Evolutionary conservation across 208 protist species (phyloP), one percentile per base, ranked within the genome.

Genomic region (Porcisia deanei): DNA sequence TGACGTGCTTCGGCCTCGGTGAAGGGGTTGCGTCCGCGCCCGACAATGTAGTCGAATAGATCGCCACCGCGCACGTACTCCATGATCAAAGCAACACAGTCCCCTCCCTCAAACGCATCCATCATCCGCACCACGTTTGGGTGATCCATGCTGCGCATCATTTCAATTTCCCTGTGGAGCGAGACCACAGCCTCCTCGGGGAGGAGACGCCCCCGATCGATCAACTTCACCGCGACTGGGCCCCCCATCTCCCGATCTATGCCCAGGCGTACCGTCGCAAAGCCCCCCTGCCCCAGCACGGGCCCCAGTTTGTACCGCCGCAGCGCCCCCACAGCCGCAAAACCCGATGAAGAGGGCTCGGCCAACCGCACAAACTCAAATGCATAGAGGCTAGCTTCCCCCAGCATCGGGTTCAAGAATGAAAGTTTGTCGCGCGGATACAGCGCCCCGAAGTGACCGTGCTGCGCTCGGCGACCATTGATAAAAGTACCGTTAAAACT

Each of bases 401-500:
- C 67, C 20, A 91, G 79, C 3, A 67, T 74, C n/a, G 87, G 88
- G 71, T 93, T 91, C 41, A 91, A 69, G 37, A 93, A 76, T 16
- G 79, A 86, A 2, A 96, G n/a, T 6, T 80, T 76, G 70, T 94
- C 91, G 18, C 74, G 82, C 57, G 85, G 68, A 43, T 71, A 66
- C 22, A 93, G 72, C 71, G 78, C 69, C 16, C 75, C 74, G 60
- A 64, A 79, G 12, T 81, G 81, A 8, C 82, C 85, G 5, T 77
- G 72, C 1, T 87, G 85, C n/a, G 94, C 80, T 0, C 67, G 79
- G 14, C 75, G 47, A 0, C 87, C 87, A 57, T 95, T 93, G 61
- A 95, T 78, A 60, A 91, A 95, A 1, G 91, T 94, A n/a, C 91
- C 91, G 75, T 94, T 95, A 70, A 80, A 81, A 69, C 86, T 92